Conservation (phyloP, 2,329 filamentous ascomycete genomes). For the Colletotrichum sidae region DNA sequence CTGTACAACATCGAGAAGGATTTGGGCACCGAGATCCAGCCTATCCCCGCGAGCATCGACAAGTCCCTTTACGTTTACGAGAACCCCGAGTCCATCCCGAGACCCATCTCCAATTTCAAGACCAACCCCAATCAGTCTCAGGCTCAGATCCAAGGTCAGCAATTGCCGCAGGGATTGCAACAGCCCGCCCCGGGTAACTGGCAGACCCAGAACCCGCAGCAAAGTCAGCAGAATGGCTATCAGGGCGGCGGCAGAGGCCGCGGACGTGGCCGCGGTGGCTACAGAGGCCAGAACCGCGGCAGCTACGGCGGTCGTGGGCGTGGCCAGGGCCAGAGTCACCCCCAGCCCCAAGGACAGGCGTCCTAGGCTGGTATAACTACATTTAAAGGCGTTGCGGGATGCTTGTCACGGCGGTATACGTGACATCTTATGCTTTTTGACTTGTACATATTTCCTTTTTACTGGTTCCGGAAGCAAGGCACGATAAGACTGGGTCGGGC, state of each 20-base stretch:
- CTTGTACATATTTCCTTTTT: constrained; percentile 40
- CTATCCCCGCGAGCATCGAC: constrained; percentile 95
- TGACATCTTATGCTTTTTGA: constrained; percentile 35
- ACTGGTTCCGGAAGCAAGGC: constrained; percentile 24
- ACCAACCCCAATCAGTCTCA: constrained; percentile 45
- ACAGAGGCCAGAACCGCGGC: constrained; percentile 37
- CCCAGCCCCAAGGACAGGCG: constrained; percentile 41
- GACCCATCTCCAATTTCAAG: constrained; percentile 72
- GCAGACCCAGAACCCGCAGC: constrained; percentile 45
- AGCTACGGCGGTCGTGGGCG: constrained; percentile 32
- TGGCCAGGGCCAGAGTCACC: constrained; percentile 38
- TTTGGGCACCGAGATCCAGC: constrained; percentile 94
- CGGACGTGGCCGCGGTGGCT: constrained; percentile 41
- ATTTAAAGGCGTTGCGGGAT: constrained; percentile 34
- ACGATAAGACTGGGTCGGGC: constrained; percentile 38
- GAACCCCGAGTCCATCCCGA: constrained; percentile 92
- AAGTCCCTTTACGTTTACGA: constrained; percentile 99
- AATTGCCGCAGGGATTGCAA: constrained; percentile 42
- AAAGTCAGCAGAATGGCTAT: constrained; percentile 45
- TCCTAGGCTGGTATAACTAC: constrained; percentile 43
- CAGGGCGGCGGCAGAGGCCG: constrained; percentile 46
- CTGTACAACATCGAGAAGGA: constrained; percentile 99
- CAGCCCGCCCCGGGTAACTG: constrained; percentile 42
- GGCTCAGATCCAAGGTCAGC: constrained; percentile 38
- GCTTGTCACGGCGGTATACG: constrained; percentile 28